Evolutionary conservation across 306 rosid species (phyloP), one percentile per base, ranked within the genome.

Genomic region (Macrotyloma uniflorum): DNA sequence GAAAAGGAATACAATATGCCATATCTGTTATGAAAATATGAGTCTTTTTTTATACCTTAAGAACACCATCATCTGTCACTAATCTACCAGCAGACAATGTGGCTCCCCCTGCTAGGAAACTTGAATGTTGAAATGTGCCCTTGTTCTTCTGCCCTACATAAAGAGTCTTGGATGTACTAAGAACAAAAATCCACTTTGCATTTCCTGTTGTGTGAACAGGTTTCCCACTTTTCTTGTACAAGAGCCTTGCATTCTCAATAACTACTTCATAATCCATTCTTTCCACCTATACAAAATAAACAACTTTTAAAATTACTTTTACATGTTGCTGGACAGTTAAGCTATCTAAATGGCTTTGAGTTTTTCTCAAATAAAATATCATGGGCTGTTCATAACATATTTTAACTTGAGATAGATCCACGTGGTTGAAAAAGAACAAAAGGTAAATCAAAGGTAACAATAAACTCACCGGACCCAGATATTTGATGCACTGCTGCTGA

Each of bases 51-150:
- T 59, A 15, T 88, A 93, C 97, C 98, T 87, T 93, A 22, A 93
- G 90, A 87, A 86, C 70, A 26, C 97, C 98, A 36, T 83, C 61
- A 33, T 91, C 91, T 11, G 63, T 89, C 55, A 86, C 89, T 76
- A 93, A 86, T 85, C 97, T 85, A 77, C 98, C 98, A 1, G 92
- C 98, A 6, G 98, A 90, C 73, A 93, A 86, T 23, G 98, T 91
- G 36, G 98, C 98, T 49, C 97, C 98, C 1, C 98, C 98, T 40
- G 98, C 97, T 78, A 93, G 85, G 85, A 93, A 93, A 78, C 98
- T 93, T 38, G 98, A 93, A 82, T 93, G 98, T 80, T 93, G 98
- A 87, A 93, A 93, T 46, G 98, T 93, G 53, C 97, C 98, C 77
- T 88, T 93, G 84, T 32, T 88, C 87, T 91, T 91, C 82, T 66